phyloP scores from a whole-genome alignment of 257 asterid species.

The Solanum piurae region DNA sequence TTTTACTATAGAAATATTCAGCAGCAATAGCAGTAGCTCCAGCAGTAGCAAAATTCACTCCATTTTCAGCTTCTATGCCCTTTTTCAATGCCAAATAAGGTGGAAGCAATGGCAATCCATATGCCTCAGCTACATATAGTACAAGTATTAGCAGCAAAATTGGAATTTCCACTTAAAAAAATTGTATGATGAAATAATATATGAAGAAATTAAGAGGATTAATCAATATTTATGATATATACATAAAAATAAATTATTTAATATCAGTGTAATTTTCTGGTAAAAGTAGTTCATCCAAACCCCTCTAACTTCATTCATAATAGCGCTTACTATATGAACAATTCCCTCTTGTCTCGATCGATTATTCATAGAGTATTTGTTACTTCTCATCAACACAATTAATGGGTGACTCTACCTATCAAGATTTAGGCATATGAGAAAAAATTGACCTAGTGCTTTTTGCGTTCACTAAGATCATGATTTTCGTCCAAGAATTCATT shows the following conservation, averaged over 20 bases:
- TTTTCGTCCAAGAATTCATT: neutral
- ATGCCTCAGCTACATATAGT: constrained; percentile 53
- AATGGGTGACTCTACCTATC: neutral
- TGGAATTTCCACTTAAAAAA: neutral
- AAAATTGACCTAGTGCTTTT: neutral
- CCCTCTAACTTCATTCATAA: neutral
- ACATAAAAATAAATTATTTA: neutral
- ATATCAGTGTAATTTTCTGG: neutral
- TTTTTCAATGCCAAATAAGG: constrained; percentile 41
- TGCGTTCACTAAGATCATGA: neutral
- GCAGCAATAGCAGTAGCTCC: constrained; percentile 80
- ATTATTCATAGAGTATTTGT: neutral
- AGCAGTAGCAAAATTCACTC: constrained; percentile 79
- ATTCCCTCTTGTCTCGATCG: neutral
- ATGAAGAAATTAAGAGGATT: neutral
- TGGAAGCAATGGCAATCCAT: constrained; percentile 52
- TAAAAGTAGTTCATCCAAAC: neutral
- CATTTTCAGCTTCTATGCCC: constrained; percentile 31
- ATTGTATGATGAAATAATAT: neutral
- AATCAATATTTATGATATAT: neutral
- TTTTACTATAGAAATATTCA: constrained; percentile 45
- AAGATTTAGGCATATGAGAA: neutral
- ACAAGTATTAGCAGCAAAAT: neutral
- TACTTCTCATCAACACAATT: neutral
- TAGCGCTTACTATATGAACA: neutral